phyloP scores from a whole-genome alignment of 208 protist genomes.

The Trypanosoma rangeli region DNA sequence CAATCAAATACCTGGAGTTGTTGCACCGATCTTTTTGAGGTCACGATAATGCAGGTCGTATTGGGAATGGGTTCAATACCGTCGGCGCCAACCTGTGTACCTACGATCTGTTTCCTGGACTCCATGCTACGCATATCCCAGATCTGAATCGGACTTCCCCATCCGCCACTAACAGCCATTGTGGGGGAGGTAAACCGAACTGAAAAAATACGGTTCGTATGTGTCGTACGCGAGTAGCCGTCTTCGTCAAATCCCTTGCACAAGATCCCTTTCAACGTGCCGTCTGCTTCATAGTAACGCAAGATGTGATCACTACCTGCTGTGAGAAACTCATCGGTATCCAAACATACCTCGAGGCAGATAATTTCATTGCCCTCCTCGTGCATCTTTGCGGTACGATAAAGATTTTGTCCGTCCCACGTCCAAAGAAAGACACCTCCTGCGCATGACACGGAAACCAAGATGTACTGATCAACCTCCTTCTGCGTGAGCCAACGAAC shows the following conservation, averaged over 20 bases:
- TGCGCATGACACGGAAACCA: conserved; percentile 57
- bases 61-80: conserved; percentile 61
- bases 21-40: conserved; percentile 37
- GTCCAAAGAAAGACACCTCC: conserved; percentile 71
- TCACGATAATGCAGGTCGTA: conserved; percentile 54
- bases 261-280: conserved; percentile 38
- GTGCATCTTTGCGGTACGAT: conserved; percentile 23
- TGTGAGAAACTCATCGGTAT: conserved; percentile 58
- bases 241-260: conserved; percentile 37
- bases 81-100: conserved; percentile 62
- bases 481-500: conserved; percentile 54
- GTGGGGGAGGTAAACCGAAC: conserved; percentile 51
- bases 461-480: conserved; percentile 19
- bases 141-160: conserved; percentile 86
- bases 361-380: conserved; percentile 78
- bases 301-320: conserved; percentile 84
- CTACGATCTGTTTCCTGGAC: conserved; percentile 56
- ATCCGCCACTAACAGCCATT: conserved; percentile 69
- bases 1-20: conserved; percentile 78
- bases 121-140: conserved; percentile 76
- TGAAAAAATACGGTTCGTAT: conserved; percentile 87
- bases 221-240: conserved; percentile 40
- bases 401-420: conserved; percentile 35
- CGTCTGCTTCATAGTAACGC: conserved; percentile 64
- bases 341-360: conserved; percentile 56